These are phyloP conservation scores for Botryococcus braunii DNA, from an alignment of 163 green algal genomes.

Conservation along the genomic window DNA sequence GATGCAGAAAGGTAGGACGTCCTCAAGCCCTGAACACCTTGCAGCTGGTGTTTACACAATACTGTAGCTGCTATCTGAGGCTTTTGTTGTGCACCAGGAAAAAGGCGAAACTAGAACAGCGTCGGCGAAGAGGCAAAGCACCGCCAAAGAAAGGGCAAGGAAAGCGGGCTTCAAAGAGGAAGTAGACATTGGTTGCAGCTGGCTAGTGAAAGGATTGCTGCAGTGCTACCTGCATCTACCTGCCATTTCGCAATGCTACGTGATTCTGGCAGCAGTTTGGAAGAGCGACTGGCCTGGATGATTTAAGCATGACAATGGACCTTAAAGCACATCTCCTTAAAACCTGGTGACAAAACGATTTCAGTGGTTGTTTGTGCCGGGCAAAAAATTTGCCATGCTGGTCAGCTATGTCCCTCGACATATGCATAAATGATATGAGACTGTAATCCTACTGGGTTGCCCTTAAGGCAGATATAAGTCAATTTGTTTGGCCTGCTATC, in stretches of 20 bases:
- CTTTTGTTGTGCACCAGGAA: constrained; percentile 21
- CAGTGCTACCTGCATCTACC: neutral
- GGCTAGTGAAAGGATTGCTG: neutral
- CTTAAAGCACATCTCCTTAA: neutral
- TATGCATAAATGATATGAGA: neutral
- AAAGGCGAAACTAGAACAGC: constrained; percentile 43
- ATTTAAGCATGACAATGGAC: neutral
- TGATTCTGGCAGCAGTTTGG: neutral
- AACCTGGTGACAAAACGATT: neutral
- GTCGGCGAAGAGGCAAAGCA: constrained; percentile 47
- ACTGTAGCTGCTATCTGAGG: neutral
- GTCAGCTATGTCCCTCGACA: neutral
- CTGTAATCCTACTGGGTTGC: too few relatives aligned
- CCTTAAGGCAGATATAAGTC: too few relatives aligned
- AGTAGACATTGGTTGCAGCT: neutral
- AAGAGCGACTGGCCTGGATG: neutral
- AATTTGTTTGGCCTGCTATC: too few relatives aligned
- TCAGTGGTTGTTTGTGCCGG: neutral
- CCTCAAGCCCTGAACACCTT: neutral
- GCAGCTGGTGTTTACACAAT: neutral
- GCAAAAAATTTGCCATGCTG: neutral
- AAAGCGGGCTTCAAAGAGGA: constrained; percentile 33
- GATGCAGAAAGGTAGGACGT: constrained; percentile 27
- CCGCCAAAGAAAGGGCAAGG: constrained; percentile 52
- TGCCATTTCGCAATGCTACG: neutral